Percentiles rank a stretch among this genome's conserved stretches.
phyloP scores from a whole-genome alignment of 2,329 filamentous ascomycete species.

The Allantophomopsis cytisporea region DNA sequence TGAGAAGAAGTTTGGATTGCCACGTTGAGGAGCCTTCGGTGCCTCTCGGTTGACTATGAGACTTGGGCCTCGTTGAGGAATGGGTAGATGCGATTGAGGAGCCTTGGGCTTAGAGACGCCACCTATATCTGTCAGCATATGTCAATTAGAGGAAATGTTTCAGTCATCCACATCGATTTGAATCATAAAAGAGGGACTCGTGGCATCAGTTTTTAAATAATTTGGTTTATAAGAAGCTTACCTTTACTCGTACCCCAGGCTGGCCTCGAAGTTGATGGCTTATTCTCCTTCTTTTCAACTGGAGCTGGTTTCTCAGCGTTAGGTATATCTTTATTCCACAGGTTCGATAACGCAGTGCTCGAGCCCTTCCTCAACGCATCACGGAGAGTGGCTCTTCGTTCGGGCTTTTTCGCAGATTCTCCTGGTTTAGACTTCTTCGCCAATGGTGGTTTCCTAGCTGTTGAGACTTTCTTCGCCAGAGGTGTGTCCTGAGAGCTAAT shows the following conservation, averaged over 20 bases:
- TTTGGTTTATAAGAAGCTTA: conserved; percentile 4
- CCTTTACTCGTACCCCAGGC: conserved; percentile 12
- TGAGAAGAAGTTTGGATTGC: conserved; percentile 24
- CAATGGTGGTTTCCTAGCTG: conserved; percentile 12
- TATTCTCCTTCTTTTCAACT: conserved; percentile 13
- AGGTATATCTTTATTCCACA: conserved; percentile 33
- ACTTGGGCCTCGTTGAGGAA: conserved; percentile 20
- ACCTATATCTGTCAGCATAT: too few relatives aligned
- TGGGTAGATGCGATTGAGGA: conserved; percentile 11
- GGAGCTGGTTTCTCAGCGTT: background rate
- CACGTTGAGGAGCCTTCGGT: conserved; percentile 21
- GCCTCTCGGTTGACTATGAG: conserved; percentile 19
- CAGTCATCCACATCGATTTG: too few relatives aligned
- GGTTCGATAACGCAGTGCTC: conserved; percentile 29
- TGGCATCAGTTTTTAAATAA: conserved; percentile 6
- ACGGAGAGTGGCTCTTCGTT: conserved; percentile 31
- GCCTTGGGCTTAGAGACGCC: background rate
- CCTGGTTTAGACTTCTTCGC: conserved; percentile 17
- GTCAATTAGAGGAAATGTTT: too few relatives aligned
- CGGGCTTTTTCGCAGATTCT: conserved; percentile 17
- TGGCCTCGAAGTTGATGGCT: conserved; percentile 5
- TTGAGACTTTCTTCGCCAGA: conserved; percentile 10
- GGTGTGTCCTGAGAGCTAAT: conserved; percentile 9
- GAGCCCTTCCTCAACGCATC: conserved; percentile 37
- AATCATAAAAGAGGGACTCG: conserved; percentile 6